Evolutionary conservation across 1,139 yeast species (phyloP).

Genomic region (Tardiomyces depauwii): DNA sequence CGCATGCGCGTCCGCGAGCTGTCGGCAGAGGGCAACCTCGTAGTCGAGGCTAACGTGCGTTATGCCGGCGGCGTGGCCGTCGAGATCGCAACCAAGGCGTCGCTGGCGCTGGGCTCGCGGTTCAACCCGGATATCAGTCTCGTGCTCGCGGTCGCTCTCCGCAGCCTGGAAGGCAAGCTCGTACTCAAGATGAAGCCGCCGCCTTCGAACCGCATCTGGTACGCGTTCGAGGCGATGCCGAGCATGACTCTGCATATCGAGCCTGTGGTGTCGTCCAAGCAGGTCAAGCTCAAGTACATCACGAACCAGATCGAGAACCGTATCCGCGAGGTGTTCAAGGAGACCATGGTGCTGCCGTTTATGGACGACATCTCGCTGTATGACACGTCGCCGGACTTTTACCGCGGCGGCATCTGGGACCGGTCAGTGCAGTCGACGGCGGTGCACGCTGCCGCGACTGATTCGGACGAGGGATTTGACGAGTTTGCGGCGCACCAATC

Average conservation of each 20-base stretch:
- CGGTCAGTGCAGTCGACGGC: slow-evolving; percentile 1
- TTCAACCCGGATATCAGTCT: slow-evolving; percentile 70
- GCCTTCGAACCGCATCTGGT: slow-evolving; percentile 87
- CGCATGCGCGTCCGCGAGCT: slow-evolving; percentile 59
- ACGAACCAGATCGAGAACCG: slow-evolving; percentile 72
- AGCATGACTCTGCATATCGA: slow-evolving; percentile 62
- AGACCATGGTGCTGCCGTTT: slow-evolving; percentile 70
- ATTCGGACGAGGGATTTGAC: neutral
- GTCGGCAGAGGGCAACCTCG: slow-evolving; percentile 73
- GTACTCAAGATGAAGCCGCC: slow-evolving; percentile 69
- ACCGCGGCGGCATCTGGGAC: slow-evolving; percentile 92
- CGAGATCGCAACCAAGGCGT: slow-evolving; percentile 70
- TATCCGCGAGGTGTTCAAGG: slow-evolving; percentile 66
- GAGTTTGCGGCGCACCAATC: too few species aligned
- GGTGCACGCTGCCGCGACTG: neutral
- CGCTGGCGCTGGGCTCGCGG: slow-evolving; percentile 59
- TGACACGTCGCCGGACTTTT: slow-evolving; percentile 52
- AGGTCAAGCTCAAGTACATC: slow-evolving; percentile 63
- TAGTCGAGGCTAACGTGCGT: slow-evolving; percentile 46
- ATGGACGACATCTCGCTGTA: slow-evolving; percentile 82
- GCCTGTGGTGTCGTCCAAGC: slow-evolving; percentile 80
- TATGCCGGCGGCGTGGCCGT: slow-evolving; percentile 68
- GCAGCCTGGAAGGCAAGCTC: slow-evolving; percentile 63
- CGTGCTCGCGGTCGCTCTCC: slow-evolving; percentile 57
- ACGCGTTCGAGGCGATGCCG: slow-evolving; percentile 75